Base-by-base conservation (phyloP, 495 filamentous ascomycete species). In the Niebla homalea region DNA sequence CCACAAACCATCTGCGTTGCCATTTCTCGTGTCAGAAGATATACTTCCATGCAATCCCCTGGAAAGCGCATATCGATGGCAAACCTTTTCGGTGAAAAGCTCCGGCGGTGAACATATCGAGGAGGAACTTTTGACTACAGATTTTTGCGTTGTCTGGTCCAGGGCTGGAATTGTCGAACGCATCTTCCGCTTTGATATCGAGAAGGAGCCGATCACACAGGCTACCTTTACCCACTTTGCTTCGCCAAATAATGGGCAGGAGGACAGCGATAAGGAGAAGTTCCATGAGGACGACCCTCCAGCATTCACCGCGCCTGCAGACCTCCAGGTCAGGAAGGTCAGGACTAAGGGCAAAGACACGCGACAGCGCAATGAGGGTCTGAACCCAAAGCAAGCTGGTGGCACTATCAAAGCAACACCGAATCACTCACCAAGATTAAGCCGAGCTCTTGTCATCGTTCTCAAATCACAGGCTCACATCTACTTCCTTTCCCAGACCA, bases 391-490 rank as follows among this genome's bases (percentile, higher is more conserved):
- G 14, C 19, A 45, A 15, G 10, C n/a, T 26, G 18, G 42, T 20
- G 16, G 29, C 14, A 32, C 29, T 32, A 7, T 32, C 16, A 19
- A 45, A 21, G 21, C 42, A 45, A 26, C 2, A 20, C 5, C 5
- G 8, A 25, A 32, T 32, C 29, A 2, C 14, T 32, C 29, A 12
- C 6, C 29, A 32, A 32, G 7, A 12, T 12, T 32, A 32, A 25
- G 29, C 20, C 80, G 62, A 74, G 84, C 92, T 22, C 67, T 99
- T 45, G 88, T 97, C 5, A 82, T 97, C 36, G 83, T 96, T 55
- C 76, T 99, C 51, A 92, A 89, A 63, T 85, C 85, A 4, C 90
- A 96, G 60, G 89, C 87, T 21, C 92, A 95, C 60, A 78, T 97
- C 57, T 93, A 85, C 70, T 94, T 90, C 62, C 76, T 95, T n/a